These are phyloP conservation scores for Leishmania tarentolae DNA, from an alignment of 208 protist species.

Conservation along the genomic window DNA sequence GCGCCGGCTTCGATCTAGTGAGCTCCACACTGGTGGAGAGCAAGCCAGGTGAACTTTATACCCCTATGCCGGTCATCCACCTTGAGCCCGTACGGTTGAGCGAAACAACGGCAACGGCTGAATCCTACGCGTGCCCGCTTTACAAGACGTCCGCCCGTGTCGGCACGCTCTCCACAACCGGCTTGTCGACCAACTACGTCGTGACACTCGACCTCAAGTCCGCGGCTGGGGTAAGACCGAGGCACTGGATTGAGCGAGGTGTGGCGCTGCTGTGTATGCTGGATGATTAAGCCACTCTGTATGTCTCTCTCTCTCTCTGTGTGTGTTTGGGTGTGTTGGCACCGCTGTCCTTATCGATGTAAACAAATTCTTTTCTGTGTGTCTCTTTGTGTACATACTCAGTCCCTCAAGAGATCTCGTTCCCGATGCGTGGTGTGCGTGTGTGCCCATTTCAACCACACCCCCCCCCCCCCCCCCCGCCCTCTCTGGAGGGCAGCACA, in stretches of 20 bases:
- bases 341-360: neutral
- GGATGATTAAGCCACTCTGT: slow-evolving; percentile 63
- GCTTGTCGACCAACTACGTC: slow-evolving; percentile 93
- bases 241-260: slow-evolving; percentile 93
- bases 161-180: slow-evolving; percentile 90
- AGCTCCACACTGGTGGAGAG: slow-evolving; percentile 71
- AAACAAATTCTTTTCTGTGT: neutral
- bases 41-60: slow-evolving; percentile 86
- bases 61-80: slow-evolving; percentile 86
- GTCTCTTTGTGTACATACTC: neutral
- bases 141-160: slow-evolving; percentile 94
- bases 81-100: slow-evolving; percentile 79
- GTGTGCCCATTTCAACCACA: neutral
- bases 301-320: neutral
- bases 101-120: slow-evolving; percentile 30
- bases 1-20: slow-evolving; percentile 69
- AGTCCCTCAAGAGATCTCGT: neutral
- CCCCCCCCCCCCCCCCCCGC: neutral
- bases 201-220: slow-evolving; percentile 83
- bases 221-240: slow-evolving; percentile 33
- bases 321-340: neutral
- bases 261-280: slow-evolving; percentile 94
- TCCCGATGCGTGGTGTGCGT: neutral
- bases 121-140: slow-evolving; percentile 87
- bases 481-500: neutral